phyloP scores from a whole-genome alignment of 495 filamentous ascomycete species.

The Mytilinidion resinicola region DNA sequence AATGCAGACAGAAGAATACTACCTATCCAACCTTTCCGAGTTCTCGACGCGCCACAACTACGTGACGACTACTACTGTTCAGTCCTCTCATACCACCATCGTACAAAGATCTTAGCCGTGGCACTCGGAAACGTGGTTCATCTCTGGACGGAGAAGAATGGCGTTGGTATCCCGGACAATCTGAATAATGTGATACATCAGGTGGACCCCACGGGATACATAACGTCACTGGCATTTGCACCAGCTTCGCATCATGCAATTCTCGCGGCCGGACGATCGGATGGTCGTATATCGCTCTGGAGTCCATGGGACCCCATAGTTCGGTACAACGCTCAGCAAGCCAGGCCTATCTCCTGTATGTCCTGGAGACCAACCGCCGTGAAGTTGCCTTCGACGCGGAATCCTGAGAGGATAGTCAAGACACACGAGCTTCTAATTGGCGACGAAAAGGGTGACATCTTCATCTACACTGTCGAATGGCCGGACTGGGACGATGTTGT shows the following conservation, averaged over 20 bases:
- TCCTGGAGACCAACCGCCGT: conserved; percentile 53
- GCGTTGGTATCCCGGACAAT: conserved; percentile 46
- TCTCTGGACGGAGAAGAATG: conserved; percentile 74
- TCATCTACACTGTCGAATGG: conserved; percentile 90
- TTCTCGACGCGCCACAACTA: conserved; percentile 80
- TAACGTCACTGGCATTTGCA: conserved; percentile 85
- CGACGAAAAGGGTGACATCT: conserved; percentile 78
- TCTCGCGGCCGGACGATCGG: conserved; percentile 74
- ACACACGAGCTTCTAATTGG: conserved; percentile 83
- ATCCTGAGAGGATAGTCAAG: conserved; percentile 34
- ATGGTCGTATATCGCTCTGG: conserved; percentile 59
- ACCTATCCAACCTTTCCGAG: conserved; percentile 72
- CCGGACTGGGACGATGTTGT: conserved; percentile 42
- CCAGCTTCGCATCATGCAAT: conserved; percentile 68
- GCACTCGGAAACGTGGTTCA: conserved; percentile 78
- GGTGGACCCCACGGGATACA: conserved; percentile 32
- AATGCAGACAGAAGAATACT: conserved; percentile 35
- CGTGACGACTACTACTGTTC: conserved; percentile 96
- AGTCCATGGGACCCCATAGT: conserved; percentile 51
- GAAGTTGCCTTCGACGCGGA: conserved; percentile 33
- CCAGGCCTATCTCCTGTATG: conserved; percentile 66
- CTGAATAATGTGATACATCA: conserved; percentile 25
- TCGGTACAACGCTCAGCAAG: conserved; percentile 69
- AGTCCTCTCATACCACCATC: conserved; percentile 74
- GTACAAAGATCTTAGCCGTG: conserved; percentile 70